phyloP scores from a whole-genome alignment of 176 grass and related monocot species.

The Avena insularis region DNA sequence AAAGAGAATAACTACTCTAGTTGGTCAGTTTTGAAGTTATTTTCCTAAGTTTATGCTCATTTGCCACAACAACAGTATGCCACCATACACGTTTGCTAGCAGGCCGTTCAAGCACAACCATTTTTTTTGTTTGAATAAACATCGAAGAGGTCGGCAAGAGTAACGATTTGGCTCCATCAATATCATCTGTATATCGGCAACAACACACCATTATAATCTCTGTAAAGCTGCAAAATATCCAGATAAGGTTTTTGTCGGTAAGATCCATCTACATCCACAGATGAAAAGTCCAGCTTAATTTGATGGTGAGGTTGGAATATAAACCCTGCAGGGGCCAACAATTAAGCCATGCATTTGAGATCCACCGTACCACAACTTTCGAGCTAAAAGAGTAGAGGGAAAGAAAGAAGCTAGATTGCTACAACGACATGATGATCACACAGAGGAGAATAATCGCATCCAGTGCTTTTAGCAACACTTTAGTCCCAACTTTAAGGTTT shows the following conservation, averaged over 20 bases:
- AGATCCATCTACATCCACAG: constrained; percentile 19
- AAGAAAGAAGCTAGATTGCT: neutral
- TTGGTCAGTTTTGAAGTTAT: too few relatives aligned
- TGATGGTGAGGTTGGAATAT: neutral
- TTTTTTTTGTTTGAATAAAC: too few relatives aligned
- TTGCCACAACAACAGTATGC: too few relatives aligned
- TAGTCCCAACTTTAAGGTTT: too few relatives aligned
- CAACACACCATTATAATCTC: neutral
- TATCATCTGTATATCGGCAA: neutral
- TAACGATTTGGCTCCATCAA: too few relatives aligned
- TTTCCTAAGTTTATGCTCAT: too few relatives aligned
- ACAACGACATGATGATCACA: neutral
- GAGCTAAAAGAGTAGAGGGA: neutral
- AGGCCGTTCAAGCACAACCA: too few relatives aligned
- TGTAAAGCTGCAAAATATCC: constrained; percentile 24
- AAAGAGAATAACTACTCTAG: too few relatives aligned
- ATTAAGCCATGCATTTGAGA: neutral
- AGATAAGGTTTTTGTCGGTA: constrained; percentile 20
- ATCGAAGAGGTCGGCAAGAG: too few relatives aligned
- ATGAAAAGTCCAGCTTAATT: neutral
- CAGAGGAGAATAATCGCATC: neutral
- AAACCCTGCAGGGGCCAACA: neutral
- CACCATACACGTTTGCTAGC: too few relatives aligned
- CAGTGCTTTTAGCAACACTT: neutral
- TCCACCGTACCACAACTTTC: constrained; percentile 17